Evolutionary conservation across 2,329 filamentous ascomycete genomes (phyloP).

Genomic region (Aspergillus niger): DNA sequence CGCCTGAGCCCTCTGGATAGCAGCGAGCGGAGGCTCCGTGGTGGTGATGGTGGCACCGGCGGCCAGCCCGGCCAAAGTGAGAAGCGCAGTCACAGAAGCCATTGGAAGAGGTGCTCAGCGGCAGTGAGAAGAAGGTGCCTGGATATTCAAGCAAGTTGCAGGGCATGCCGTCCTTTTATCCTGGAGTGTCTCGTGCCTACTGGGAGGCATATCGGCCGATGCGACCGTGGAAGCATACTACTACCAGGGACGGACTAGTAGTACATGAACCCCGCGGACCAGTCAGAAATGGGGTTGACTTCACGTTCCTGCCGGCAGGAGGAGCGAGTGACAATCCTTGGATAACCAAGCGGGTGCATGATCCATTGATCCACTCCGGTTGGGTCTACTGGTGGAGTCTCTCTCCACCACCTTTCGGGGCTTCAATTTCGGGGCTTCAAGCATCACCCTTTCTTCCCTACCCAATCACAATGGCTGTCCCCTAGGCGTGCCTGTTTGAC

Average conservation of each 20-base stretch:
- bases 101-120: not conserved
- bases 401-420: too few species aligned
- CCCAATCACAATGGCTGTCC: not conserved
- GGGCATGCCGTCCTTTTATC: not conserved
- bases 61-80: conserved; percentile 2
- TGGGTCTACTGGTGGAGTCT: too few species aligned
- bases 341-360: not conserved
- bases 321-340: not conserved
- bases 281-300: not conserved
- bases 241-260: too few species aligned
- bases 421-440: too few species aligned
- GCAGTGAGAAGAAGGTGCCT: not conserved
- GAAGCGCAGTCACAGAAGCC: not conserved
- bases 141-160: not conserved
- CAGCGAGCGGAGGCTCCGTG: not conserved
- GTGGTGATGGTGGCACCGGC: conserved; percentile 9
- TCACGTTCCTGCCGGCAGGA: not conserved
- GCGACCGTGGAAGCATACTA: not conserved
- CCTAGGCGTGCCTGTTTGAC: not conserved
- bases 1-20: conserved; percentile 1
- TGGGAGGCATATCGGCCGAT: not conserved
- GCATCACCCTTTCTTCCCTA: not conserved
- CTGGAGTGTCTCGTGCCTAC: not conserved
- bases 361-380: too few species aligned
- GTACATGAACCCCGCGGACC: not conserved